Conservation (phyloP, 148 eudicot species). For the Vaccinium darrowii region DNA sequence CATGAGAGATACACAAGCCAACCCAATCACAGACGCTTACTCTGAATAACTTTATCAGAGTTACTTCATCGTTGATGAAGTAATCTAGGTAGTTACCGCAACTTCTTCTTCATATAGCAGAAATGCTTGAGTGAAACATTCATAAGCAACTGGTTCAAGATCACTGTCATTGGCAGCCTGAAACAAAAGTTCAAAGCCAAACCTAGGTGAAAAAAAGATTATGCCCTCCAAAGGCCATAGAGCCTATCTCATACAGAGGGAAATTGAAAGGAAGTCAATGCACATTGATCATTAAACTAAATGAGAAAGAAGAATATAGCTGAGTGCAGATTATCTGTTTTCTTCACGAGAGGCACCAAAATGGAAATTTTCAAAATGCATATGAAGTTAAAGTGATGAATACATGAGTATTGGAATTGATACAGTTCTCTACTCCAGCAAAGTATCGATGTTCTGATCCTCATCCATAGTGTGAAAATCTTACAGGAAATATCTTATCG, state of each 20-base stretch:
- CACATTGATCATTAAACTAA: not conserved
- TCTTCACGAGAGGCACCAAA: not conserved
- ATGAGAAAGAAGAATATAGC: not conserved
- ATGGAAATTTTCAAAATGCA: not conserved
- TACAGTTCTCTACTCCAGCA: not conserved
- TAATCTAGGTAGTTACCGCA: slow-evolving; percentile 55
- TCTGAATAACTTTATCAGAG: not conserved
- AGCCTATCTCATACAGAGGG: not conserved
- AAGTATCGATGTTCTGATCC: slow-evolving; percentile 1
- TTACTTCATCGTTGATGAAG: not conserved
- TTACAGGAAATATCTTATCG: not conserved
- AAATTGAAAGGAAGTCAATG: slow-evolving; percentile 6
- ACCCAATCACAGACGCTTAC: not conserved
- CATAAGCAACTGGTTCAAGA: slow-evolving; percentile 94
- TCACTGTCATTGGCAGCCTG: slow-evolving; percentile 98
- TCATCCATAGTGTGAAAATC: not conserved
- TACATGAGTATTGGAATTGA: not conserved
- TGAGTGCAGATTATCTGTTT: not conserved
- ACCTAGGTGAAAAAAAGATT: not conserved
- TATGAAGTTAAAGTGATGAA: not conserved
- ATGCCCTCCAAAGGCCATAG: slow-evolving; percentile 6
- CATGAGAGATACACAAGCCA: not conserved
- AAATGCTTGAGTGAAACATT: slow-evolving; percentile 93
- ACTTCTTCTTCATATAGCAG: slow-evolving; percentile 93
- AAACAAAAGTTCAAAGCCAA: slow-evolving; percentile 17